Evolutionary conservation across 1,284 basidiomycete genomes (phyloP).

Genomic region (Erythrobasidium hasegawianum): DNA sequence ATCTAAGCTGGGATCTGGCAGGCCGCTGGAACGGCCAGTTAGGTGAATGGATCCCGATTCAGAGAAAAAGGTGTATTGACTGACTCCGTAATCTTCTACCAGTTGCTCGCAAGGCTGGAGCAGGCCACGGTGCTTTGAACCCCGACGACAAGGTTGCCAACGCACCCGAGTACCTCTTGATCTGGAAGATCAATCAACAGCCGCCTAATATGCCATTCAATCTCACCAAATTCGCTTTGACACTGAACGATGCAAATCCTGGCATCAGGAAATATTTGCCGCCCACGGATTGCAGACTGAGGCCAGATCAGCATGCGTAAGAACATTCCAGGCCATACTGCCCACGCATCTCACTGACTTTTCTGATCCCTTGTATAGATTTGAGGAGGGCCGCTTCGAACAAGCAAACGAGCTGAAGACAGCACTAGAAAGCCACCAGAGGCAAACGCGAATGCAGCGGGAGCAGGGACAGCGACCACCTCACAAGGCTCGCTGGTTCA

Average conservation of each 20-base stretch:
- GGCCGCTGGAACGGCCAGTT: slow-evolving; percentile 95
- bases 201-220: slow-evolving; percentile 76
- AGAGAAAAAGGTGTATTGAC: background rate
- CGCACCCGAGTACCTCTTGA: slow-evolving; percentile 54
- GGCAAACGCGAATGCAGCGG: slow-evolving; percentile 67
- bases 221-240: slow-evolving; percentile 89
- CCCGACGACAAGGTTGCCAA: slow-evolving; percentile 58
- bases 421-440: slow-evolving; percentile 82
- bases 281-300: slow-evolving; percentile 87
- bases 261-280: slow-evolving; percentile 68
- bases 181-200: slow-evolving; percentile 93
- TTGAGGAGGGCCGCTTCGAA: slow-evolving; percentile 54
- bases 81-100: background rate
- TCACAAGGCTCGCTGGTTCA: slow-evolving; percentile 65
- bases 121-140: slow-evolving; percentile 63
- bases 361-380: slow-evolving; percentile 6
- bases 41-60: slow-evolving; percentile 1
- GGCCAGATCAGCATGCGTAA: slow-evolving; percentile 81
- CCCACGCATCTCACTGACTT: background rate
- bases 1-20: slow-evolving; percentile 79
- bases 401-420: slow-evolving; percentile 82
- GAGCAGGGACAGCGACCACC: slow-evolving; percentile 69
- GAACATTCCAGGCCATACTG: too few species aligned
- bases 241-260: slow-evolving; percentile 74
- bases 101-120: slow-evolving; percentile 72